These are phyloP conservation scores for Ustilago sp. DNA, from an alignment of 1,284 basidiomycete genomes.

Conservation along the genomic window DNA sequence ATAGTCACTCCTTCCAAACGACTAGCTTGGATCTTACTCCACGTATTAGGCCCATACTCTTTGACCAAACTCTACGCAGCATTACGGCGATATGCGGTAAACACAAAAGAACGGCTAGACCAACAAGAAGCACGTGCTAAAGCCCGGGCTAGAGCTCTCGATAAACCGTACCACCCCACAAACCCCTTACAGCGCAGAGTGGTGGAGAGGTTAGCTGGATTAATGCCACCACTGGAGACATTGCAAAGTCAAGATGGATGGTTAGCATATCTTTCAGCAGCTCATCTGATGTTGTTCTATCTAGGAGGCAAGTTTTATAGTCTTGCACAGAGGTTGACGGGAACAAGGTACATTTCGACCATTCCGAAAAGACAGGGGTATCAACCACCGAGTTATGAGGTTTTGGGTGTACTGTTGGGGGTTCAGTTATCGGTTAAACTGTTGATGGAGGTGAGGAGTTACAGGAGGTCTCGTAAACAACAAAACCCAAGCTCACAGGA, in stretches of 20 bases:
- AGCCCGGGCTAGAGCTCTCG: constrained; percentile 22
- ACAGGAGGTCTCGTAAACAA: constrained; percentile 9
- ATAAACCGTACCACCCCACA: constrained; percentile 10
- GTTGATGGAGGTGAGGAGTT: constrained; percentile 21
- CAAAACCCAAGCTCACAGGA: background rate
- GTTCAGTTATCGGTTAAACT: constrained; percentile 67
- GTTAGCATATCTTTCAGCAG: constrained; percentile 64
- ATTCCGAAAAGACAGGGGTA: constrained; percentile 43
- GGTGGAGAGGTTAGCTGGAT: constrained; percentile 28
- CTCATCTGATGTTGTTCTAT: constrained; percentile 71
- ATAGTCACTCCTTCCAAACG: constrained; percentile 58
- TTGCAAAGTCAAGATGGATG: constrained; percentile 63
- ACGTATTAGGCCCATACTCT: constrained; percentile 67
- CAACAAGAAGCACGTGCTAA: constrained; percentile 23
- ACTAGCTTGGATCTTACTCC: constrained; percentile 61
- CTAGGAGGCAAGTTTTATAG: constrained; percentile 70
- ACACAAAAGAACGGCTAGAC: constrained; percentile 17
- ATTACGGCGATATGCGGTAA: constrained; percentile 35
- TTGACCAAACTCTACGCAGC: constrained; percentile 61
- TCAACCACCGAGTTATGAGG: constrained; percentile 69
- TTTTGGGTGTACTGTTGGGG: constrained; percentile 68
- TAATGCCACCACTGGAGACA: constrained; percentile 65
- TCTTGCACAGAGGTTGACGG: constrained; percentile 67
- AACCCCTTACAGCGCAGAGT: constrained; percentile 10
- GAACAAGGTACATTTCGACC: constrained; percentile 66